A percentile compares a stretch with the other conserved stretches of the same genome.
Conservation (phyloP, 2,329 filamentous ascomycete genomes). For the Pezicula neosporulosa region DNA sequence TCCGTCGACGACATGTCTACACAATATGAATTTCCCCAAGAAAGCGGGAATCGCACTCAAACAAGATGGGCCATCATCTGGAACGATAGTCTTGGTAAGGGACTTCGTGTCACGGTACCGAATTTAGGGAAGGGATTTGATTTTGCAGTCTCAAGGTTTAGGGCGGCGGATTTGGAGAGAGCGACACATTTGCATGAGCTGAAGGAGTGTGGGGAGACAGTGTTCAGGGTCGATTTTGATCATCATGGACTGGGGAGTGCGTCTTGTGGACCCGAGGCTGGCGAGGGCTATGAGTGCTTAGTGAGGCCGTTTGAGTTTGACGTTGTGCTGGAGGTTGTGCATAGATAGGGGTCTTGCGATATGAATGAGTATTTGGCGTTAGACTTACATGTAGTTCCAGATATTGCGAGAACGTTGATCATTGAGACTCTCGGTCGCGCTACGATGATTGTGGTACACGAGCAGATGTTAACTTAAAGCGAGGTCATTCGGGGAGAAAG, state of each 20-base stretch:
- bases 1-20: slow-evolving; percentile 39
- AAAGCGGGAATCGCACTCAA: slow-evolving; percentile 48
- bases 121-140: slow-evolving; percentile 11
- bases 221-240: slow-evolving; percentile 38
- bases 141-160: slow-evolving; percentile 42
- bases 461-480: too few species aligned
- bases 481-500: too few species aligned
- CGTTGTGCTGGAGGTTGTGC: neutral
- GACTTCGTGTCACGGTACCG: neutral
- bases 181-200: slow-evolving; percentile 47
- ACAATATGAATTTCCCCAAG: slow-evolving; percentile 50
- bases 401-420: too few species aligned
- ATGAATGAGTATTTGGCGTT: too few species aligned
- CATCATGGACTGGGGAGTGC: slow-evolving; percentile 42
- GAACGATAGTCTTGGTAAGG: slow-evolving; percentile 11
- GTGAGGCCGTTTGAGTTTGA: slow-evolving; percentile 23
- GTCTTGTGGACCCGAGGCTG: slow-evolving; percentile 36
- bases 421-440: too few species aligned
- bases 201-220: slow-evolving; percentile 33
- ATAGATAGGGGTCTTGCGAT: neutral
- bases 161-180: slow-evolving; percentile 31
- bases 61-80: slow-evolving; percentile 38
- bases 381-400: too few species aligned
- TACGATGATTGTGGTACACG: too few species aligned
- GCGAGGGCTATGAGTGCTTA: slow-evolving; percentile 10